Conservation (phyloP, 768 basidiomycete species). For the Calvatia gigantea region DNA sequence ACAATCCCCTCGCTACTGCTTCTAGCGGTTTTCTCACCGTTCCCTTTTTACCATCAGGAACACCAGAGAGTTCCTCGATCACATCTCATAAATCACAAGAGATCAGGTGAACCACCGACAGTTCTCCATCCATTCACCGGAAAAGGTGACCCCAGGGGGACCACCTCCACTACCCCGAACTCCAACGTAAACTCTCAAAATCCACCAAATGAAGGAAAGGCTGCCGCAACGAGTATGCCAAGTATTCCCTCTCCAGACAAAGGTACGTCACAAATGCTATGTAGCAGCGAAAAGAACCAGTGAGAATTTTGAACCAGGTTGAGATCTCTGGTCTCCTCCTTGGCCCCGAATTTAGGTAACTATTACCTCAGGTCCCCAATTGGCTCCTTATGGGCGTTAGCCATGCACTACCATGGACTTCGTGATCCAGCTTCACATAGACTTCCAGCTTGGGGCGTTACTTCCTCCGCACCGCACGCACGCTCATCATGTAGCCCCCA, state of each 20-base stretch:
- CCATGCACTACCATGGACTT: background rate
- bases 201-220: background rate
- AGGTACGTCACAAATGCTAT: background rate
- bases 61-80: background rate
- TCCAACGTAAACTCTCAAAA: background rate
- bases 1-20: background rate
- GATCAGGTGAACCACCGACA: background rate
- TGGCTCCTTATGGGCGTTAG: background rate
- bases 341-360: background rate
- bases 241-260: too few relatives aligned
- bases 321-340: slow-evolving; percentile 1
- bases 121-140: too few relatives aligned
- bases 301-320: slow-evolving; percentile 9
- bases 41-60: background rate
- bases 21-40: background rate
- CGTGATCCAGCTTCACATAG: background rate
- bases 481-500: background rate
- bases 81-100: background rate
- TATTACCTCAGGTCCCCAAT: background rate
- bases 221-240: too few relatives aligned
- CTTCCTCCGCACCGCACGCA: slow-evolving; percentile 1
- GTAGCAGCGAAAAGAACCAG: slow-evolving; percentile 3
- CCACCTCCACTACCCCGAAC: background rate
- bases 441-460: background rate
- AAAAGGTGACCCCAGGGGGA: too few relatives aligned